Conservation (phyloP, 164 flowering plant genomes). For the Brasenia schreberi region DNA sequence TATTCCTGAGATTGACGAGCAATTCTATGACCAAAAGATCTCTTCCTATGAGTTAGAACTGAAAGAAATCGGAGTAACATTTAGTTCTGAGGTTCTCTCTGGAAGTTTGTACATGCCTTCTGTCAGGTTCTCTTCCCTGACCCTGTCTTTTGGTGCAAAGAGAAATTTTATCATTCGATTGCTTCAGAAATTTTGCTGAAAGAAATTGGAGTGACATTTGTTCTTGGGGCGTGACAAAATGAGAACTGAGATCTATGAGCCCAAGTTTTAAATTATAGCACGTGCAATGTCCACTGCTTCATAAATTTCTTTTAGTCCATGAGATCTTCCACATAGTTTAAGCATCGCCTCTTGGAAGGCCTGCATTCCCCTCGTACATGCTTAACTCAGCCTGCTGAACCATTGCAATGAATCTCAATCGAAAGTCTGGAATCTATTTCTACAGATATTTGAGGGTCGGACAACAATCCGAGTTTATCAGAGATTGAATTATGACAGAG, state of each 20-base stretch:
- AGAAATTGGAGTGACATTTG: too few species aligned
- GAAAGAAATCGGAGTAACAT: slow-evolving; percentile 6
- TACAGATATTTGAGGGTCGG: slow-evolving; percentile 88
- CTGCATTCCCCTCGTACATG: slow-evolving; percentile 87
- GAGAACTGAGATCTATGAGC: slow-evolving; percentile 89
- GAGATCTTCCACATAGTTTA: slow-evolving; percentile 81
- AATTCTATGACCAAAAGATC: not conserved
- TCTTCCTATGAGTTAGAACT: slow-evolving; percentile 4
- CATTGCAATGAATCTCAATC: slow-evolving; percentile 42
- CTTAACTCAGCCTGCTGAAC: slow-evolving; percentile 63
- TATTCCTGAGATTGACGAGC: not conserved
- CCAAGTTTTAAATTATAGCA: slow-evolving; percentile 33
- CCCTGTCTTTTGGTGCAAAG: not conserved
- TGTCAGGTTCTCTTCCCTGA: not conserved
- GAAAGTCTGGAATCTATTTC: slow-evolving; percentile 74
- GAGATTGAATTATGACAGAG: slow-evolving; percentile 39
- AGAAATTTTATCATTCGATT: not conserved
- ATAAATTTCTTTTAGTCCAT: slow-evolving; percentile 55
- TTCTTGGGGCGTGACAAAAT: slow-evolving; percentile 65
- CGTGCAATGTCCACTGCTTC: slow-evolving; percentile 64
- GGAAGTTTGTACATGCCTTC: not conserved
- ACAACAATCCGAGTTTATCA: slow-evolving; percentile 46
- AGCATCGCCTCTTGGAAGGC: slow-evolving; percentile 84
- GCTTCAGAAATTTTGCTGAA: not conserved
- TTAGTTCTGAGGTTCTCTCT: not conserved